These are phyloP conservation scores for Ambrosia hybrid DNA, from an alignment of 140 eudicot genomes.

Conservation along the genomic window DNA sequence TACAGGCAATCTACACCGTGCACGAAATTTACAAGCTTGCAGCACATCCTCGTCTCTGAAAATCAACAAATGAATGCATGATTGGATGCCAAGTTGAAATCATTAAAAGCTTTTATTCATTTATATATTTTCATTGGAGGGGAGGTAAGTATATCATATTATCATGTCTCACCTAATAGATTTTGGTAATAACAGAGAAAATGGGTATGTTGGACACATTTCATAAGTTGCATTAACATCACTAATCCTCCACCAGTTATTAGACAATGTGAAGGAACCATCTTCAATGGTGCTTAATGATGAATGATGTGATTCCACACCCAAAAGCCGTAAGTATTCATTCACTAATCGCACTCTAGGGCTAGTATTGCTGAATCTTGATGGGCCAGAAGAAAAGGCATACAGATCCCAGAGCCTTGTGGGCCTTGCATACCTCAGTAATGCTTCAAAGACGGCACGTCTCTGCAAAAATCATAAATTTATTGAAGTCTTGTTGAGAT, in stretches of 20 bases:
- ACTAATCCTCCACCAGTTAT: slow-evolving; percentile 87
- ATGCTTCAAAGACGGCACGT: slow-evolving; percentile 87
- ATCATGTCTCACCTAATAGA: slow-evolving; percentile 58
- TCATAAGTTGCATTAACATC: slow-evolving; percentile 69
- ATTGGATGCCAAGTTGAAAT: slow-evolving; percentile 2
- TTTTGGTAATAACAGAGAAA: slow-evolving; percentile 81
- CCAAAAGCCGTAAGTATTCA: slow-evolving; percentile 93
- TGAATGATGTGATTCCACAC: slow-evolving; percentile 51
- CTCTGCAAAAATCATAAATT: slow-evolving; percentile 50
- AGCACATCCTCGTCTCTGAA: slow-evolving; percentile 83
- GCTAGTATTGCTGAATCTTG: slow-evolving; percentile 57
- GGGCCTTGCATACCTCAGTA: slow-evolving; percentile 80
- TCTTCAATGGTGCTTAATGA: slow-evolving; percentile 56
- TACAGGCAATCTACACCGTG: slow-evolving; percentile 87
- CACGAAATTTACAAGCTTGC: slow-evolving; percentile 95
- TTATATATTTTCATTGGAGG: no score
- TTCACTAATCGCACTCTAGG: slow-evolving; percentile 81
- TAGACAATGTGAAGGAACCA: slow-evolving; percentile 73
- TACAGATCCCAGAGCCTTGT: slow-evolving; percentile 91
- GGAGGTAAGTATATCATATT: background rate
- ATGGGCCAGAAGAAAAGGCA: slow-evolving; percentile 76
- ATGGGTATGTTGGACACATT: slow-evolving; percentile 87
- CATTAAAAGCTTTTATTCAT: background rate
- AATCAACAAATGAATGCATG: slow-evolving; percentile 24
- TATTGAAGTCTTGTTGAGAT: slow-evolving; percentile 1